Evolutionary conservation across 495 filamentous ascomycete species (phyloP).

Genomic region (Penicillium daleae): DNA sequence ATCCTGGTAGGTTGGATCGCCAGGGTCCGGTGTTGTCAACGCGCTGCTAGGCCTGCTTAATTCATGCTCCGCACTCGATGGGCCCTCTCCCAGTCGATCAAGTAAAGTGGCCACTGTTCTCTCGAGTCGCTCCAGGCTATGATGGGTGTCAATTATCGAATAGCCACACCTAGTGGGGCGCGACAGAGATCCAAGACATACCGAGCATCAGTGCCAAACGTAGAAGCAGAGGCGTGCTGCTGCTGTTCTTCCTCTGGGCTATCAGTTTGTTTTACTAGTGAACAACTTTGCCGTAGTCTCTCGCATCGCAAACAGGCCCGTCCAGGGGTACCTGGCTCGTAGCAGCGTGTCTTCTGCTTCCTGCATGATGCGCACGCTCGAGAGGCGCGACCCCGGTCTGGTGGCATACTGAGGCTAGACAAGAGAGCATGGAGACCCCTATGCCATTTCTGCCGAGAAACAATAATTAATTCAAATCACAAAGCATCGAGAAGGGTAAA

Average conservation of each 20-base stretch:
- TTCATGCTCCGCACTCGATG: slow-evolving; percentile 16
- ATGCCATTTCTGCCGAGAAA: not conserved
- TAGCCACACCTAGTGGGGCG: too few species aligned
- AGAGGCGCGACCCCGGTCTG: slow-evolving; percentile 49
- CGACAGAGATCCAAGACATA: slow-evolving; percentile 9
- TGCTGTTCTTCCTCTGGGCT: slow-evolving; percentile 4
- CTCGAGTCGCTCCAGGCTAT: slow-evolving; percentile 42
- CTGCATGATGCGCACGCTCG: slow-evolving; percentile 48
- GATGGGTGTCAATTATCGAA: slow-evolving; percentile 8
- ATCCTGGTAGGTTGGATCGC: slow-evolving; percentile 18
- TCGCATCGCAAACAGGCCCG: slow-evolving; percentile 45
- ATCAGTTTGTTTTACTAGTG: slow-evolving; percentile 23
- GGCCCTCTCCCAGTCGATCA: slow-evolving; percentile 37
- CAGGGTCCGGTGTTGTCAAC: slow-evolving; percentile 19
- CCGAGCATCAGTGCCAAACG: slow-evolving; percentile 26
- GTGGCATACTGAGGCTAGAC: slow-evolving; percentile 38
- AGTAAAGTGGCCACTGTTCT: slow-evolving; percentile 37
- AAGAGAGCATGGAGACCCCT: not conserved
- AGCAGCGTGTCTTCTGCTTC: slow-evolving; percentile 51
- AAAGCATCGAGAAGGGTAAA: not conserved
- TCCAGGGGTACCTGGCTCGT: slow-evolving; percentile 37
- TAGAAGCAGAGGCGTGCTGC: not conserved
- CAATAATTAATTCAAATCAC: not conserved
- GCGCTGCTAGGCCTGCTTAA: slow-evolving; percentile 15
- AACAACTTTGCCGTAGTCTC: slow-evolving; percentile 42